Percentiles rank a stretch among this genome's conserved stretches.
These are phyloP conservation scores for Fusarium lyarnte DNA, from an alignment of 2,329 filamentous ascomycete species.

Conservation along the genomic window DNA sequence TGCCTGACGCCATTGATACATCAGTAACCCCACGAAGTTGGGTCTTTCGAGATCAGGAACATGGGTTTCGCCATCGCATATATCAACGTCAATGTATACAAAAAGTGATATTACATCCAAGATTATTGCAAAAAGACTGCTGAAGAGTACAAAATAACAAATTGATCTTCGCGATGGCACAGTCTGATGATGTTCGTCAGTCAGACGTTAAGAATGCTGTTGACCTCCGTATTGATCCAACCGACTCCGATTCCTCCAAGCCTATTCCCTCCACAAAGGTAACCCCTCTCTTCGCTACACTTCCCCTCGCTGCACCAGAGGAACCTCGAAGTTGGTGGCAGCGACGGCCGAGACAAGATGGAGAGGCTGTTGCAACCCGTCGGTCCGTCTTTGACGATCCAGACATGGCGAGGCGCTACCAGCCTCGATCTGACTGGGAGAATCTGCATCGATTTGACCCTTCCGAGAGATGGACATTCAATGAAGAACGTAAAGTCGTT, in stretches of 20 bases:
- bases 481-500: conserved; percentile 4
- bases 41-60: not conserved
- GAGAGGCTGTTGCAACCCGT: conserved; percentile 47
- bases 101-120: not conserved
- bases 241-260: not conserved
- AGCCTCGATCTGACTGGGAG: conserved; percentile 48
- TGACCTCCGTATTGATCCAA: not conserved
- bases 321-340: not conserved
- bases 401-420: not conserved
- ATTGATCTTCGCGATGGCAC: not conserved
- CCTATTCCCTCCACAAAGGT: not conserved
- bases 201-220: not conserved
- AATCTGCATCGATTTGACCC: conserved; percentile 59
- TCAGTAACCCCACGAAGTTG: not conserved
- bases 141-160: fast-evolving
- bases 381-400: conserved; percentile 41
- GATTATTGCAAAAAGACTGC: not conserved
- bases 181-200: not conserved
- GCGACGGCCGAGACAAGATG: not conserved
- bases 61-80: not conserved
- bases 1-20: not conserved
- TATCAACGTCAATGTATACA: not conserved
- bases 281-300: not conserved
- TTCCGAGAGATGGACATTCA: conserved; percentile 53
- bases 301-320: not conserved